These are phyloP conservation scores for Centrapalus pauciflorus DNA, from an alignment of 129 eudicot genomes.

Conservation along the genomic window DNA sequence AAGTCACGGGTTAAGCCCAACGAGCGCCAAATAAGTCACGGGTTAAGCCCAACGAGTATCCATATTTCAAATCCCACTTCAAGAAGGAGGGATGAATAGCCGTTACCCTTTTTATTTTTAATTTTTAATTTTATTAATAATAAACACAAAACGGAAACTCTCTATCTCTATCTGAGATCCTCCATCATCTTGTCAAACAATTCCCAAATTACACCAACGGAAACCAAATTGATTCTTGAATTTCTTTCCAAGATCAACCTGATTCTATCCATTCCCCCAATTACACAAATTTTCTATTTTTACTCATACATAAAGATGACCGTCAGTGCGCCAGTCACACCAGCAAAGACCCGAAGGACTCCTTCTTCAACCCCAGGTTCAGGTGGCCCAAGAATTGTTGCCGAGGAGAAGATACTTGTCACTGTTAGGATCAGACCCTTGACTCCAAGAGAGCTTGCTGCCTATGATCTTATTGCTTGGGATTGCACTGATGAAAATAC, in stretches of 20 bases:
- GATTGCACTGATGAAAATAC: conserved; percentile 64
- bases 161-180: background rate
- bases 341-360: conserved; percentile 46
- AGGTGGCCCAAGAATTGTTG: conserved; percentile 36
- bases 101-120: conserved; percentile 3
- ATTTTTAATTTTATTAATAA: background rate
- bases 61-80: background rate
- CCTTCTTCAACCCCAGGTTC: conserved; percentile 53
- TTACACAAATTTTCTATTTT: background rate
- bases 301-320: conserved; percentile 31
- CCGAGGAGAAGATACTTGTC: conserved; percentile 77
- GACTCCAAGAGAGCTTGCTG: conserved; percentile 61
- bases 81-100: conserved; percentile 5
- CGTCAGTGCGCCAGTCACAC: conserved; percentile 55
- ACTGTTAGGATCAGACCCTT: conserved; percentile 86
- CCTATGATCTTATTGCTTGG: conserved; percentile 88
- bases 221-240: background rate
- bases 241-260: background rate
- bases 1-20: too few relatives aligned
- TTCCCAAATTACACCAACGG: conserved; percentile 12
- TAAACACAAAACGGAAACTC: background rate
- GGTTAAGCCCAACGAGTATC: too few relatives aligned
- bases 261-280: background rate
- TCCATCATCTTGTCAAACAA: background rate
- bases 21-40: too few relatives aligned